Evolutionary conservation across 352 stramenopile genomes (phyloP), one percentile per base, ranked within the genome.

Genomic region (Aphanomyces invadans): DNA sequence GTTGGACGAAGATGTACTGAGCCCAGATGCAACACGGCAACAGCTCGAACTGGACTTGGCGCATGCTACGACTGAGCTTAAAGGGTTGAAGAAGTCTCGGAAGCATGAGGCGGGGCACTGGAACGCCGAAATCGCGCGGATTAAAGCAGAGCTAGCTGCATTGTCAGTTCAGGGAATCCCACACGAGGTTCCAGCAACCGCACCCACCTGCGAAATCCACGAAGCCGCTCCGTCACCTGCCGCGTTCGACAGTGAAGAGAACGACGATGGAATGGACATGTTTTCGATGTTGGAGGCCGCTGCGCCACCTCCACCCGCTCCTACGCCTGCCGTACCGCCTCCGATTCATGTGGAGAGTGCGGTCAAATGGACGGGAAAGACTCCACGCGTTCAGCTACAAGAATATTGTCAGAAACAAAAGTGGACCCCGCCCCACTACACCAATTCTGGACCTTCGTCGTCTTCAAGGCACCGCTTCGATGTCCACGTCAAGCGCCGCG

Each of bases 341-440:
- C 26, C 19, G 2, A 38, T 68, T 25, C 49, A 60, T 11, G 31
- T 29, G n/a, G 19, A 17, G 36, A 39, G 17, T 4, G 19, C 23
- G 12, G 48, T 42, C 10, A 61, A 65, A 39, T 72, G 68, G 61
- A 59, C 68, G 17, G 69, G 65, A 42, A 92, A 89, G 49, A 96
- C 87, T 2, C 92, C 94, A 2, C 77, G 92, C 32, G 80, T 96
- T 57, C 80, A 93, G 32, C 73, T 98, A 33, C 75, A 96, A 29
- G 86, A 97, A 52, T 76, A 86, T 33, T 97, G 88, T 72, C 81
- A 81, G 45, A 97, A 97, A 67, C 72, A 88, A 68, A 92, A 94
- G 45, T 67, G 91, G 61, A 76, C 79, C 1, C 78, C 76, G 42
- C 89, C 92, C 1, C 80, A 88, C 54, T 97, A 86, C 74, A 88